Conservation (phyloP, 1,284 basidiomycete genomes). For the Moniliophthora roreri region DNA sequence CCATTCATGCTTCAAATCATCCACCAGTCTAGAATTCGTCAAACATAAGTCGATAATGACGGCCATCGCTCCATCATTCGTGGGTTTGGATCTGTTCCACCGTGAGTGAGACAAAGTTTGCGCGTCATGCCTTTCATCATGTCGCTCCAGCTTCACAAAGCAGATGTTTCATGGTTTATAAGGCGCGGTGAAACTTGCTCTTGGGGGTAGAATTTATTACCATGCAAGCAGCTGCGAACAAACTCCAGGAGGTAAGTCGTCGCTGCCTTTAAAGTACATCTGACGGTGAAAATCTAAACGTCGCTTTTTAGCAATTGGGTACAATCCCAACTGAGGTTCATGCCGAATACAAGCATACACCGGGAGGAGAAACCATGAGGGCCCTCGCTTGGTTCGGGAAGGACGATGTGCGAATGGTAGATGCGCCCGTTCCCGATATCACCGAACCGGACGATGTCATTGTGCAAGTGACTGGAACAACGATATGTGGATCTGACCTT, state of each 20-base stretch:
- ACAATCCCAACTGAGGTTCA: slow-evolving; percentile 40
- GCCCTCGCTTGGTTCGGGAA: slow-evolving; percentile 73
- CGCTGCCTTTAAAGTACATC: not conserved
- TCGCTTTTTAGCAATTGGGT: slow-evolving; percentile 35
- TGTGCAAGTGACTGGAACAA: slow-evolving; percentile 67
- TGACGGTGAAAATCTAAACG: not conserved
- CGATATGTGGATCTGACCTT: slow-evolving; percentile 70
- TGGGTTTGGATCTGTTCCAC: too few relatives aligned
- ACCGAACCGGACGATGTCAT: slow-evolving; percentile 69
- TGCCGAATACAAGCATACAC: slow-evolving; percentile 49
- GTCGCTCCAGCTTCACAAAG: too few relatives aligned
- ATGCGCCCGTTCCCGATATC: slow-evolving; percentile 66
- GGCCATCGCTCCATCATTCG: too few relatives aligned
- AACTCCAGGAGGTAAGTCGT: slow-evolving; percentile 31
- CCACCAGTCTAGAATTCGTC: too few relatives aligned
- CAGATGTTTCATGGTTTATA: too few relatives aligned
- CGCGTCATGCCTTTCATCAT: too few relatives aligned
- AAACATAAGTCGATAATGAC: too few relatives aligned
- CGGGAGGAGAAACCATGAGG: slow-evolving; percentile 59
- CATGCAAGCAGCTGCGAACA: slow-evolving; percentile 41
- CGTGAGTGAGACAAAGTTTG: too few relatives aligned
- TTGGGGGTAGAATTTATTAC: slow-evolving; percentile 6
- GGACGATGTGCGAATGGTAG: slow-evolving; percentile 53
- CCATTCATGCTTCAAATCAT: too few relatives aligned
- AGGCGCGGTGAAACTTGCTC: too few relatives aligned